A percentile compares a stretch with the other conserved stretches of the same genome.
These are phyloP conservation scores for Fusarium irregulare DNA, from an alignment of 2,329 filamentous ascomycete genomes.

Conservation along the genomic window DNA sequence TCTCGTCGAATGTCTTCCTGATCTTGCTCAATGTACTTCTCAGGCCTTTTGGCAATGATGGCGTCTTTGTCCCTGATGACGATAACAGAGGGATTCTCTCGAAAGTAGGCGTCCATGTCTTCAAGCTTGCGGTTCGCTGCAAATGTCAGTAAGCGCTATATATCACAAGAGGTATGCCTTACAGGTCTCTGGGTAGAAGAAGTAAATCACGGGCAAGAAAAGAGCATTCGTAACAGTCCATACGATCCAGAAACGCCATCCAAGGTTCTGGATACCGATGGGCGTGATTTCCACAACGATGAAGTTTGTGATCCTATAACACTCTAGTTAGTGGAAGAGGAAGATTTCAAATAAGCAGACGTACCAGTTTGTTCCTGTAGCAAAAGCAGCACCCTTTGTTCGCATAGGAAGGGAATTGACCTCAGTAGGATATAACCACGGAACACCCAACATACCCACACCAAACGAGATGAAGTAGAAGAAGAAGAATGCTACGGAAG, in stretches of 20 bases:
- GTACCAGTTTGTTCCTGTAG: conserved; percentile 34
- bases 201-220: conserved; percentile 60
- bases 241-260: conserved; percentile 65
- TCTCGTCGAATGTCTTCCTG: conserved; percentile 13
- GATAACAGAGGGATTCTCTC: conserved; percentile 54
- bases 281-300: conserved; percentile 53
- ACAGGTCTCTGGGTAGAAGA: conserved; percentile 61
- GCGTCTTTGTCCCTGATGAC: conserved; percentile 62
- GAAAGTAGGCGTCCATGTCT: conserved; percentile 53
- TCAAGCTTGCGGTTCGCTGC: conserved; percentile 43
- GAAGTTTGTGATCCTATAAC: conserved; percentile 41
- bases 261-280: conserved; percentile 55
- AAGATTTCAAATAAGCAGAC: fast-evolving
- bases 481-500: conserved; percentile 35
- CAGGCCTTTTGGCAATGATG: conserved; percentile 50
- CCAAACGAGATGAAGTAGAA: conserved; percentile 35
- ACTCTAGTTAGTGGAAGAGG: background rate
- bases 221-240: conserved; percentile 61
- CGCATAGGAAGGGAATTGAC: conserved; percentile 51
- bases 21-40: conserved; percentile 24
- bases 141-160: background rate
- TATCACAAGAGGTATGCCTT: background rate
- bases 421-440: conserved; percentile 50
- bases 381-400: conserved; percentile 42
- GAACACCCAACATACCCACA: conserved; percentile 36